Evolutionary conservation across 2,329 filamentous ascomycete genomes (phyloP).

Genomic region (Diaporthe ilicicola): DNA sequence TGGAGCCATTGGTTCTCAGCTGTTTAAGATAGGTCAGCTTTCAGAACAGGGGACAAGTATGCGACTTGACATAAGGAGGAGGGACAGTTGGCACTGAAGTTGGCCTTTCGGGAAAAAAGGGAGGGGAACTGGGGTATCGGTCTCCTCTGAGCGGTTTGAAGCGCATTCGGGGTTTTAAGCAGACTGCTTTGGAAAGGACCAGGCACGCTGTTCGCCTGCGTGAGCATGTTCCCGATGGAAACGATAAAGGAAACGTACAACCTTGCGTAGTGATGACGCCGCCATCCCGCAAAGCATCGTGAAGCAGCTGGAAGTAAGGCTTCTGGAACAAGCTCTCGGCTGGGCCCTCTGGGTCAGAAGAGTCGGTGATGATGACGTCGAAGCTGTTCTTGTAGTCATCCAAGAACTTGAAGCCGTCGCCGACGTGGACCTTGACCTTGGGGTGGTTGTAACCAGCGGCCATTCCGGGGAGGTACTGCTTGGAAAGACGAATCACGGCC

Average conservation of each 20-base stretch:
- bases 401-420: slow-evolving; percentile 99
- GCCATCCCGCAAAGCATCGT: slow-evolving; percentile 88
- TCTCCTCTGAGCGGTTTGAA: slow-evolving; percentile 13
- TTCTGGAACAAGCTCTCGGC: slow-evolving; percentile 98
- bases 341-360: slow-evolving; percentile 94
- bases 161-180: slow-evolving; percentile 27
- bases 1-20: slow-evolving; percentile 99
- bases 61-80: background rate
- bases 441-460: slow-evolving; percentile 91
- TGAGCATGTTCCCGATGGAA: slow-evolving; percentile 38
- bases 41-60: background rate
- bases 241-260: slow-evolving; percentile 86
- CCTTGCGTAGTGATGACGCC: slow-evolving; percentile 99
- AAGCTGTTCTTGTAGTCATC: slow-evolving; percentile 96
- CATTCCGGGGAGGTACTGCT: slow-evolving; percentile 97
- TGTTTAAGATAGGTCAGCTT: slow-evolving; percentile 47
- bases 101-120: background rate
- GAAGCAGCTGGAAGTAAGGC: slow-evolving; percentile 95
- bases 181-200: slow-evolving; percentile 33
- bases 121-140: background rate
- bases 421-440: slow-evolving; percentile 90
- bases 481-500: slow-evolving; percentile 97
- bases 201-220: slow-evolving; percentile 46
- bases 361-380: slow-evolving; percentile 99
- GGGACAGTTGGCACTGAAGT: background rate